These are phyloP conservation scores for Phyllosticta citriasiana DNA, from an alignment of 2,329 filamentous ascomycete species.

Conservation along the genomic window DNA sequence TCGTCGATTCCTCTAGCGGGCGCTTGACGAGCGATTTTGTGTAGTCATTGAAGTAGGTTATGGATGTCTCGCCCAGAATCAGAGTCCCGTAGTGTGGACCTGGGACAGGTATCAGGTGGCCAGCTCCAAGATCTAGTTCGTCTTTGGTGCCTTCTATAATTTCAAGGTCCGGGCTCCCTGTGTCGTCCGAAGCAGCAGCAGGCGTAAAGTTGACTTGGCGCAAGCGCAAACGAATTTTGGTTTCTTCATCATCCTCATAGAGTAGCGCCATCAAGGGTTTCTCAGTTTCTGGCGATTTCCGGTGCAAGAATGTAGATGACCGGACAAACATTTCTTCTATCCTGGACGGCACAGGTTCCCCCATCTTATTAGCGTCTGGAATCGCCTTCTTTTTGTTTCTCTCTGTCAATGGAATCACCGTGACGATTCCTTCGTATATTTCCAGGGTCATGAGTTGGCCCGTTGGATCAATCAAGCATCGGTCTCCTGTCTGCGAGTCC, in stretches of 20 bases:
- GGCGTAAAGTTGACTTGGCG: constrained; percentile 43
- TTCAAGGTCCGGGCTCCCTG: constrained; percentile 43
- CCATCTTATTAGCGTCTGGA: constrained; percentile 45
- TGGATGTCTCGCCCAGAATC: constrained; percentile 50
- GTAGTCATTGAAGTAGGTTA: constrained; percentile 77
- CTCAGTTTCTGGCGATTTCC: constrained; percentile 33
- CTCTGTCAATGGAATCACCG: constrained; percentile 51
- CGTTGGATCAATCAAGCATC: constrained; percentile 74
- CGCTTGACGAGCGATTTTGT: constrained; percentile 57
- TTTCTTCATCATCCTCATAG: constrained; percentile 52
- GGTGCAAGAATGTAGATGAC: constrained; percentile 56
- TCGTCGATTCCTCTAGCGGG: constrained; percentile 60
- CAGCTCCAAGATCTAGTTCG: constrained; percentile 50
- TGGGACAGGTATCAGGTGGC: constrained; percentile 52
- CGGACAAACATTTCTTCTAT: constrained; percentile 59
- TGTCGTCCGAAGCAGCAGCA: constrained; percentile 34
- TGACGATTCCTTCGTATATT: constrained; percentile 58
- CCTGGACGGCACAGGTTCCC: constrained; percentile 50
- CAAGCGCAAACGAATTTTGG: constrained; percentile 42
- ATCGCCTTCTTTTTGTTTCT: constrained; percentile 42
- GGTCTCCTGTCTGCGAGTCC: constrained; percentile 72
- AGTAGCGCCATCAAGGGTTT: constrained; percentile 55
- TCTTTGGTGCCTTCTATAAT: constrained; percentile 41
- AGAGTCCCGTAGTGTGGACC: constrained; percentile 43
- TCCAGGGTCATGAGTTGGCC: constrained; percentile 58